Evolutionary conservation across 2,329 filamentous ascomycete species (phyloP).

Genomic region (Corinectria fuckeliana): DNA sequence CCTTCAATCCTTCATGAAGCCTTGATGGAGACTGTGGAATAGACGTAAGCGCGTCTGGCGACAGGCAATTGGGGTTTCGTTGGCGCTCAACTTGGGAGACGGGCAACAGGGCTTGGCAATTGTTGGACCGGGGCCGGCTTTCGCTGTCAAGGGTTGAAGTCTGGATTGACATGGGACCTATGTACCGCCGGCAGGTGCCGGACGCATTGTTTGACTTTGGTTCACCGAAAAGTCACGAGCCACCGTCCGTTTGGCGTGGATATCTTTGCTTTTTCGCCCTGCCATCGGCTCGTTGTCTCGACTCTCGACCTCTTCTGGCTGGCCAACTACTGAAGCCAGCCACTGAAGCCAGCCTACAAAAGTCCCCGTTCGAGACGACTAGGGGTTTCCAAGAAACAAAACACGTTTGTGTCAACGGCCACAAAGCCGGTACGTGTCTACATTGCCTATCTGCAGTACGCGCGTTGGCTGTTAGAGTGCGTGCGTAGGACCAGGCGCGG

Average conservation of each 20-base stretch:
- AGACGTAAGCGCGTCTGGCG: slow-evolving; percentile 21
- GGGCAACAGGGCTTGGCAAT: slow-evolving; percentile 3
- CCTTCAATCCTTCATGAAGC: neutral
- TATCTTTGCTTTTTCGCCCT: neutral
- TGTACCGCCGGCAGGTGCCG: neutral
- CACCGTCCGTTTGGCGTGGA: neutral
- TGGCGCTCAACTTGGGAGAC: neutral
- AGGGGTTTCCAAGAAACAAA: neutral
- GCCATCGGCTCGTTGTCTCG: neutral
- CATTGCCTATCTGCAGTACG: too few relatives aligned
- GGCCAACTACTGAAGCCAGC: neutral
- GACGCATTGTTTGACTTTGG: neutral
- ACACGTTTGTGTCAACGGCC: neutral
- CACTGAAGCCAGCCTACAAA: neutral
- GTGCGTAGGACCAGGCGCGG: neutral
- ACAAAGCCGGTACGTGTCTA: neutral
- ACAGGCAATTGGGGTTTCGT: slow-evolving; percentile 1
- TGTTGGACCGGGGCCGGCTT: neutral
- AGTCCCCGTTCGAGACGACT: neutral
- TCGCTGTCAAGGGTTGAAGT: neutral
- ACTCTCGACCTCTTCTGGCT: neutral
- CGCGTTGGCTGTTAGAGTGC: neutral
- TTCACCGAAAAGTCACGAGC: neutral
- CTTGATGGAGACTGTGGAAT: too few relatives aligned
- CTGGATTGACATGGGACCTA: neutral